Conservation (phyloP, 768 basidiomycete species). For the Leccinellum albellum region DNA sequence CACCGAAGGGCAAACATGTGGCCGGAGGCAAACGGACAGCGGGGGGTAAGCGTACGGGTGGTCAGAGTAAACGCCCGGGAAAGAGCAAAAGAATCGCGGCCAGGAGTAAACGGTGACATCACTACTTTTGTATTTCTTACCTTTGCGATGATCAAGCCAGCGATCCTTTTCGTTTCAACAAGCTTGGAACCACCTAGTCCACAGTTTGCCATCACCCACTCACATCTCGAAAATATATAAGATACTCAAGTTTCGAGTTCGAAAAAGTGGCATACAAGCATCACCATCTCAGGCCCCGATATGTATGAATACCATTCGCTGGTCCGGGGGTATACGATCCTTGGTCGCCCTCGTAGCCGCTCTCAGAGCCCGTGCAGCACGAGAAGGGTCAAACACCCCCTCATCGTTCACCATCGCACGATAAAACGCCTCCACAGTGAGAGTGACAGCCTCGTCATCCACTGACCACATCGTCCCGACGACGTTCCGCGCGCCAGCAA, state of each 20-base stretch:
- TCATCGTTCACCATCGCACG: conserved; percentile 11
- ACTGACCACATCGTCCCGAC: conserved; percentile 33
- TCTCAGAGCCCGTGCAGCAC: conserved; percentile 15
- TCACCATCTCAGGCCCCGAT: conserved; percentile 12
- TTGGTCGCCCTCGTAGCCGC: conserved; percentile 7
- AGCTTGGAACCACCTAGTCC: not conserved
- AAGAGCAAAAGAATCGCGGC: conserved; percentile 53
- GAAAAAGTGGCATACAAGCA: not conserved
- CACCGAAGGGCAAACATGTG: conserved; percentile 41
- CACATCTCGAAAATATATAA: not conserved
- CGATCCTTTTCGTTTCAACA: not conserved
- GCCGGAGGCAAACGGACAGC: conserved; percentile 17
- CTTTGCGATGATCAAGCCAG: not conserved
- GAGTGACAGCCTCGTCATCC: conserved; percentile 16
- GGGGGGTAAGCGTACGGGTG: conserved; percentile 27
- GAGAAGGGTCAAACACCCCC: conserved; percentile 14
- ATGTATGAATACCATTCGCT: conserved; percentile 22
- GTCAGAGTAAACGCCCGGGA: conserved; percentile 48
- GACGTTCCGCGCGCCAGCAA: conserved; percentile 26
- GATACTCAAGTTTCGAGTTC: not conserved
- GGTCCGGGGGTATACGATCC: conserved; percentile 17
- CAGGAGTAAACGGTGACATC: conserved; percentile 31
- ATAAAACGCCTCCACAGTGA: conserved; percentile 19
- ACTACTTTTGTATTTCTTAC: conserved; percentile 3
- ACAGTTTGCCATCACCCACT: not conserved